These are phyloP conservation scores for Backusella mclennaniae DNA, from an alignment of 192 early-diverging fungal species.

Conservation along the genomic window DNA sequence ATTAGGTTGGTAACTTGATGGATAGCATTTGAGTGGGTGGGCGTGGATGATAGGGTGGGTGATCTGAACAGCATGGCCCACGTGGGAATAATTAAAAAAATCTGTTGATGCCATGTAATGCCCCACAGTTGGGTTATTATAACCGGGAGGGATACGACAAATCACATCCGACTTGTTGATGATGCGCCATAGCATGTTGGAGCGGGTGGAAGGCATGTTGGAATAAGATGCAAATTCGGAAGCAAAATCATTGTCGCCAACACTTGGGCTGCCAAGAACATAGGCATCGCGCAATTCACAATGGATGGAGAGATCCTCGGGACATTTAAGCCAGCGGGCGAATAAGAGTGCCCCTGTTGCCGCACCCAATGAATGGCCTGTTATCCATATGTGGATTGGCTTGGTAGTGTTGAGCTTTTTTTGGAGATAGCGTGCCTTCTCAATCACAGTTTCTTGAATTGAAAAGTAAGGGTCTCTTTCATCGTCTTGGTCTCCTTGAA, in stretches of 20 bases:
- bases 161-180: conserved; percentile 46
- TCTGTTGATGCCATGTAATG: conserved; percentile 13
- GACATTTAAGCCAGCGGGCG: conserved; percentile 41
- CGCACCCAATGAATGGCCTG: conserved; percentile 54
- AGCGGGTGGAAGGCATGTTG: conserved; percentile 16
- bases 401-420: conserved; percentile 3
- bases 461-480: conserved; percentile 40
- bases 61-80: conserved; percentile 30
- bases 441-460: conserved; percentile 39
- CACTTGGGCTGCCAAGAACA: conserved; percentile 40
- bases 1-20: conserved; percentile 25
- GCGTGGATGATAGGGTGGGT: not conserved
- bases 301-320: conserved; percentile 16
- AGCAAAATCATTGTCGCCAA: conserved; percentile 48
- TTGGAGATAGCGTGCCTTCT: conserved; percentile 26
- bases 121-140: conserved; percentile 24
- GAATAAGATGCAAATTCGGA: conserved; percentile 36
- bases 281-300: conserved; percentile 40
- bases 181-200: conserved; percentile 42
- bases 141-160: conserved; percentile 38
- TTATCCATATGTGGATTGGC: conserved; percentile 48
- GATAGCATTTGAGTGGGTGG: conserved; percentile 11
- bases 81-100: conserved; percentile 38
- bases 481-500: conserved; percentile 23
- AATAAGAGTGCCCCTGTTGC: conserved; percentile 43